Base-by-base conservation (phyloP, 768 basidiomycete genomes). In the Mrakia blollopis region DNA sequence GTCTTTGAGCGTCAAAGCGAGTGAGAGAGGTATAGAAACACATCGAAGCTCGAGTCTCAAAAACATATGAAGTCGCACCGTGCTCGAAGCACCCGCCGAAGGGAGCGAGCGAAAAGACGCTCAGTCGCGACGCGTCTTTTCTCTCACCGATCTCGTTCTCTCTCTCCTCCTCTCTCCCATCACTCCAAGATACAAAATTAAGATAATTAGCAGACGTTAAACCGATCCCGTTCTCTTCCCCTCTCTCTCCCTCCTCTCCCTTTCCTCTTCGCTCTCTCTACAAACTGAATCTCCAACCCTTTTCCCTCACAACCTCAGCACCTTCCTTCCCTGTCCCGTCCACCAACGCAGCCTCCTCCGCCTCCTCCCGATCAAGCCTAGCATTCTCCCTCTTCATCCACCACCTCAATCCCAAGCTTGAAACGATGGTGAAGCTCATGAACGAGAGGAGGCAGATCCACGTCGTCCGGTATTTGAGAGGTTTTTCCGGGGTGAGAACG, bases 361-460 rank as follows among this genome's bases (percentile, higher is more conserved):
- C 47, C 44, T 71, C 69, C 69, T 52, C 47, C 47, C 47, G 32
- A 41, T 82, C 81, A 52, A 81, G 41, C 41, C 80, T 60, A 14
- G 28, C 63, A 75, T 84, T 84, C 72, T 83, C 83, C 4, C 79
- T 74, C 2, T 28, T 77, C 68, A 81, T 80, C 3, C 80, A 35
- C n/a, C 73, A 68, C 32, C 82, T 77, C 1, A 84, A 76, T 16
- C 81, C 14, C 16, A 82, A 30, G 0, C 81, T 80, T 35, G 75
- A 73, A 16, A 78, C 25, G 3, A 78, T 78, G 10, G 82, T 79
- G 77, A 80, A 80, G 11, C 71, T 78, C 83, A 84, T 84, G 63
- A 71, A 79, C 39, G 83, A 82, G 50, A 84, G 81, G 32, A 84
- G 80, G 44, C 80, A 50, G 79, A 83, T 84, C 83, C 83, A 84